A percentile compares a stretch with the other conserved stretches of the same genome.
These are phyloP conservation scores for Fusarium luffae DNA, from an alignment of 2,329 filamentous ascomycete genomes.

Conservation along the genomic window DNA sequence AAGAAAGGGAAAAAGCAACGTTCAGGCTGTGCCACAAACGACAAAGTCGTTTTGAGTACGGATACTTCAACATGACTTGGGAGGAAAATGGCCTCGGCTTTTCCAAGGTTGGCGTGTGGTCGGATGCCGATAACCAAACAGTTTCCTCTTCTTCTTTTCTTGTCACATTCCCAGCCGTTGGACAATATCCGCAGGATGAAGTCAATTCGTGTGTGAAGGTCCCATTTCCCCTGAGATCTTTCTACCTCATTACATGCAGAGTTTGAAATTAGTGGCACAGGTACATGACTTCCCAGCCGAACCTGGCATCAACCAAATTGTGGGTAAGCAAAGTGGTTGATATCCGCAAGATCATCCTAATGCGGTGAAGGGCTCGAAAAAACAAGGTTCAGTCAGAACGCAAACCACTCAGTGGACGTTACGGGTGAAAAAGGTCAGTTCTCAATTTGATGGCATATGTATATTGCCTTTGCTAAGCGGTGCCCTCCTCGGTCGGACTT, in stretches of 20 bases:
- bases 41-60: constrained; percentile 14
- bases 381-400: constrained; percentile 39
- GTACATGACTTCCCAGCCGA: constrained; percentile 26
- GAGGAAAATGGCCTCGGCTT: not conserved
- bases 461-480: not conserved
- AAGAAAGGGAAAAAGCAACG: constrained; percentile 30
- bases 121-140: constrained; percentile 9
- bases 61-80: not conserved
- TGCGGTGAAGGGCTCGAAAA: constrained; percentile 26
- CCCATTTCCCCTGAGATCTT: constrained; percentile 2
- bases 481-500: constrained; percentile 18
- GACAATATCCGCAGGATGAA: constrained; percentile 2
- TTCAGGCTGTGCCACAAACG: constrained; percentile 6
- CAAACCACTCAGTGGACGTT: constrained; percentile 20
- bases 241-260: constrained; percentile 6
- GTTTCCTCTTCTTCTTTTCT: constrained; percentile 10
- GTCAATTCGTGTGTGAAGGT: constrained; percentile 5
- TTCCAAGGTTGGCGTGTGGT: constrained; percentile 4
- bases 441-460: constrained; percentile 18
- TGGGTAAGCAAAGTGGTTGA: constrained; percentile 26
- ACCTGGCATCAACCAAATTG: constrained; percentile 25
- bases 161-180: not conserved
- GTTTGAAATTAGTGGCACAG: constrained; percentile 26
- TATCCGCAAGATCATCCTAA: constrained; percentile 28
- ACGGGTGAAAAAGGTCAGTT: constrained; percentile 18